A percentile compares a stretch with the other conserved stretches of the same genome.
phyloP scores from a whole-genome alignment of 805 yeast genomes.

The Yamadazyma scolyti region DNA sequence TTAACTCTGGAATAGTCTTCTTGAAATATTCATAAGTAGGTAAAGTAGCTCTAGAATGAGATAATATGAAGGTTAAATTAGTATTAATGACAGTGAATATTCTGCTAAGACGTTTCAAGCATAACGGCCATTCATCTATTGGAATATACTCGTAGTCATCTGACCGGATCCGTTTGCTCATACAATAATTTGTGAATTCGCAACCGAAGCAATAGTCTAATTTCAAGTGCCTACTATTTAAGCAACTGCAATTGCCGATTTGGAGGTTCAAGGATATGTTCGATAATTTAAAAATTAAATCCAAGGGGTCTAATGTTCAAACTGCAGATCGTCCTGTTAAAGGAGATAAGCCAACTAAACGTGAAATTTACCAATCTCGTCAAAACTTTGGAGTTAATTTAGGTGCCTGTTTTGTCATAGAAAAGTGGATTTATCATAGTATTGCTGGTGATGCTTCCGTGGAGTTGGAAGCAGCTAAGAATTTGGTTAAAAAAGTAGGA shows the following conservation, averaged over 20 bases:
- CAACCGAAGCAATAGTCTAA: too few species aligned
- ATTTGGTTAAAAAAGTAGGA: slow-evolving; percentile 47
- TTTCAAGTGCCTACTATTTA: too few species aligned
- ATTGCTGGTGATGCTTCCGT: slow-evolving; percentile 52
- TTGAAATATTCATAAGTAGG: slow-evolving; percentile 29
- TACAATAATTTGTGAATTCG: background rate
- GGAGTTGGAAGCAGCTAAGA: slow-evolving; percentile 71
- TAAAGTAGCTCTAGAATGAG: slow-evolving; percentile 30
- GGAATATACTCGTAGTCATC: too few species aligned
- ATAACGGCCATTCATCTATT: slow-evolving; percentile 12
- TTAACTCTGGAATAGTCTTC: slow-evolving; percentile 27
- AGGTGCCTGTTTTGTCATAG: slow-evolving; percentile 77
- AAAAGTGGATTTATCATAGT: slow-evolving; percentile 70
- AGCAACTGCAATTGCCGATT: too few species aligned
- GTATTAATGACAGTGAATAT: slow-evolving; percentile 30
- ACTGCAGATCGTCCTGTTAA: slow-evolving; percentile 20
- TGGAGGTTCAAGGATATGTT: too few species aligned
- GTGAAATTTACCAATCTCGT: slow-evolving; percentile 55
- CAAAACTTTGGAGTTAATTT: slow-evolving; percentile 80
- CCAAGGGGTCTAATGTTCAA: slow-evolving; percentile 15
- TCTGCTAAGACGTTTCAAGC: slow-evolving; percentile 12
- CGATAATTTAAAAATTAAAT: slow-evolving; percentile 30
- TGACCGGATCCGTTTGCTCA: background rate
- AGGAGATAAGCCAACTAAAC: slow-evolving; percentile 31
- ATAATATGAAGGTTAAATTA: slow-evolving; percentile 36